phyloP scores from a whole-genome alignment of 116 monocot species.

The Thalassia testudinum region DNA sequence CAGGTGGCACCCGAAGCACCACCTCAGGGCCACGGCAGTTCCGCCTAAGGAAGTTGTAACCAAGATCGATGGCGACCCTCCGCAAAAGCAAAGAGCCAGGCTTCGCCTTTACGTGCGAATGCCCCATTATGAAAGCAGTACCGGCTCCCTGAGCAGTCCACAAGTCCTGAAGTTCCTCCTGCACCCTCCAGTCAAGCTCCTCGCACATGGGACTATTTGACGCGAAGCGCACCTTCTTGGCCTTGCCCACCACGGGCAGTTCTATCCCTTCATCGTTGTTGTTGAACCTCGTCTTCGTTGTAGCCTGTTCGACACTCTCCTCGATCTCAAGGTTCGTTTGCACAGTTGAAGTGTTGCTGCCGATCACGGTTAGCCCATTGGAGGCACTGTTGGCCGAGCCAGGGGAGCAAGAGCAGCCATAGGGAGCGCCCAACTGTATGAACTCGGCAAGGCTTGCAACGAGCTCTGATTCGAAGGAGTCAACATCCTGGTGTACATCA shows the following conservation, averaged over 20 bases:
- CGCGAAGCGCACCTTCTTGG: slow-evolving; percentile 38
- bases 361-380: slow-evolving; percentile 26
- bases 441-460: slow-evolving; percentile 53
- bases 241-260: neutral
- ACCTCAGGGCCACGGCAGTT: slow-evolving; percentile 88
- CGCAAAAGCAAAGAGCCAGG: slow-evolving; percentile 62
- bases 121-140: slow-evolving; percentile 72
- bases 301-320: slow-evolving; percentile 15
- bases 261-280: slow-evolving; percentile 7
- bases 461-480: slow-evolving; percentile 73
- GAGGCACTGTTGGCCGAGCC: slow-evolving; percentile 3
- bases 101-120: slow-evolving; percentile 66
- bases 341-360: slow-evolving; percentile 6
- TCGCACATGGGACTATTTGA: slow-evolving; percentile 10
- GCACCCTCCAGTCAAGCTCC: slow-evolving; percentile 14
- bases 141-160: slow-evolving; percentile 38
- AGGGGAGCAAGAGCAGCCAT: neutral
- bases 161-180: slow-evolving; percentile 66
- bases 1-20: slow-evolving; percentile 67
- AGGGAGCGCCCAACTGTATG: slow-evolving; percentile 29
- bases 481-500: slow-evolving; percentile 71
- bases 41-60: slow-evolving; percentile 64
- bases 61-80: slow-evolving; percentile 49
- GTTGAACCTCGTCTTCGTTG: too few species aligned
- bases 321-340: slow-evolving; percentile 12